These are phyloP conservation scores for Colletotrichum agaves DNA, from an alignment of 2,329 filamentous ascomycete species.

Conservation along the genomic window DNA sequence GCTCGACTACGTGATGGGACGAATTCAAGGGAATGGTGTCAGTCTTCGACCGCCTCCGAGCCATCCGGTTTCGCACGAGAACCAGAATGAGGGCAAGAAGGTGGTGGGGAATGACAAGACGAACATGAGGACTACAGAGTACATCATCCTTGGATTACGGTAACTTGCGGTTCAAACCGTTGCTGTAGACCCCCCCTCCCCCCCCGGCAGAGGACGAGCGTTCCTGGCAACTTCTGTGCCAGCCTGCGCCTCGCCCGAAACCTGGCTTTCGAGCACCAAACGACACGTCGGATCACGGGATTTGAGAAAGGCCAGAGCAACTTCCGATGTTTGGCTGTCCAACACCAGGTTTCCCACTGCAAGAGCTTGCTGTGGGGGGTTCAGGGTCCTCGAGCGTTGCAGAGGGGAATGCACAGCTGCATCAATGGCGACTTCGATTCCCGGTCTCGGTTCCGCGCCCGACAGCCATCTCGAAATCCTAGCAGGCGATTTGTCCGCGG, in stretches of 20 bases:
- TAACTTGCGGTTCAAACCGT: slow-evolving; percentile 1
- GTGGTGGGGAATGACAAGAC: slow-evolving; percentile 29
- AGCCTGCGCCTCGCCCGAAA: slow-evolving; percentile 20
- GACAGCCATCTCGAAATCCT: neutral
- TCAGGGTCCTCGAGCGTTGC: slow-evolving; percentile 22
- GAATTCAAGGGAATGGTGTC: slow-evolving; percentile 12
- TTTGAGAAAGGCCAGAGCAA: neutral
- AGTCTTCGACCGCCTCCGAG: slow-evolving; percentile 22
- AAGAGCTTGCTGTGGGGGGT: slow-evolving; percentile 17
- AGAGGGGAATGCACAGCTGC: slow-evolving; percentile 11
- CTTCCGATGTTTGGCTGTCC: neutral
- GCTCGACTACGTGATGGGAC: slow-evolving; percentile 1
- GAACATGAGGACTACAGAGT: slow-evolving; percentile 36
- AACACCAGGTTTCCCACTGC: neutral
- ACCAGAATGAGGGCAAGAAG: slow-evolving; percentile 2
- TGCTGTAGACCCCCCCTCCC: slow-evolving; percentile 1
- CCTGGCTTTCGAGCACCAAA: slow-evolving; percentile 21
- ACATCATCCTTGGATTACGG: too few relatives aligned
- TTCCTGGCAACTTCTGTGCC: slow-evolving; percentile 28
- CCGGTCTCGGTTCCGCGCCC: neutral
- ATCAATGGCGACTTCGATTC: neutral
- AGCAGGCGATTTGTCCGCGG: slow-evolving; percentile 13
- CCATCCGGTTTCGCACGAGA: slow-evolving; percentile 33
- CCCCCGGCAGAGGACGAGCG: slow-evolving; percentile 17
- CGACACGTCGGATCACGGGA: slow-evolving; percentile 15